A percentile compares a stretch with the other conserved stretches of the same genome.
phyloP scores from a whole-genome alignment of 345 rosid genomes.

The Brassica carinata region DNA sequence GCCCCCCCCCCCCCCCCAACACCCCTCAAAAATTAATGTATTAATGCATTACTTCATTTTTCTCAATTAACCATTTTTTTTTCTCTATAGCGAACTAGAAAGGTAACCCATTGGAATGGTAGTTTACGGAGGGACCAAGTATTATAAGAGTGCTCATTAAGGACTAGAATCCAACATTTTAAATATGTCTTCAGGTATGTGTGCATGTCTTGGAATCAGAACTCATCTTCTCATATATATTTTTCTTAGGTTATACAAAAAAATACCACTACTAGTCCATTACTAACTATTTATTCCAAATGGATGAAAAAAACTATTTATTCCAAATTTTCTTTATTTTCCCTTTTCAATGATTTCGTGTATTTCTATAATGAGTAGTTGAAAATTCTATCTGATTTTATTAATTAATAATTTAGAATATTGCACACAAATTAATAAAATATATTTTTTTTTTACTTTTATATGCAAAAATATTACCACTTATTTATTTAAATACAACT shows the following conservation, averaged over 20 bases:
- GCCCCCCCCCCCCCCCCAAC: no score
- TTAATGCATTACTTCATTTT: not conserved
- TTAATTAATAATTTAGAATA: not conserved
- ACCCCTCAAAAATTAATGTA: not conserved
- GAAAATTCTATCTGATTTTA: not conserved
- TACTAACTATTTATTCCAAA: not conserved
- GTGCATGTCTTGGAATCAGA: not conserved
- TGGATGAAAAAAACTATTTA: no score
- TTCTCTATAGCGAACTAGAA: not conserved
- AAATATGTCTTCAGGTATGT: not conserved
- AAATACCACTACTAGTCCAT: not conserved
- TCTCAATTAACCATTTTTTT: not conserved
- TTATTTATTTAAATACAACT: not conserved
- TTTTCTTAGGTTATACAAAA: not conserved
- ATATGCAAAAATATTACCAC: not conserved
- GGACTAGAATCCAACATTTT: constrained; percentile 3
- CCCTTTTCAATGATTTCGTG: not conserved
- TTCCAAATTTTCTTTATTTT: not conserved
- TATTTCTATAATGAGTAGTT: not conserved
- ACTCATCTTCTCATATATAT: not conserved
- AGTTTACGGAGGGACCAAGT: not conserved
- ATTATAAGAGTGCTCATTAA: not conserved
- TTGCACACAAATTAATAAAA: not conserved
- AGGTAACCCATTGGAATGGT: not conserved
- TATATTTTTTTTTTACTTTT: not conserved